phyloP scores from a whole-genome alignment of 257 asterid species.

The Ilex asprella region DNA sequence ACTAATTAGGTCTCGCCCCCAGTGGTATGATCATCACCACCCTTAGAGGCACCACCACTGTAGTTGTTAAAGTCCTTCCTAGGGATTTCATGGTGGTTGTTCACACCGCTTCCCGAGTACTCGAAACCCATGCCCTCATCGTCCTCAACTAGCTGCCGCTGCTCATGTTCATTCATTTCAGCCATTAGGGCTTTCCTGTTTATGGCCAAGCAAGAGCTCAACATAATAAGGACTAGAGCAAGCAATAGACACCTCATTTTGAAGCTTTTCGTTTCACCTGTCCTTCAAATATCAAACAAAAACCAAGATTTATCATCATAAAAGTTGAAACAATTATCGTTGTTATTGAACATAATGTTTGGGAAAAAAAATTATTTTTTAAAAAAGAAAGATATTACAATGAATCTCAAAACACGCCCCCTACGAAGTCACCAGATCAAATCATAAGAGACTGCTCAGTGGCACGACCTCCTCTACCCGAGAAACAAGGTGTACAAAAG shows the following conservation, averaged over 20 bases:
- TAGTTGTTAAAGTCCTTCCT: slow-evolving; percentile 22
- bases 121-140: not conserved
- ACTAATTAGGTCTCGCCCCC: slow-evolving; percentile 7
- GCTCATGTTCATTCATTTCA: slow-evolving; percentile 2
- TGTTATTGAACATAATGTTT: too few relatives aligned
- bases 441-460: too few relatives aligned
- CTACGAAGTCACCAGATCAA: too few relatives aligned
- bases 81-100: slow-evolving; percentile 24
- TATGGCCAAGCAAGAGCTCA: slow-evolving; percentile 13
- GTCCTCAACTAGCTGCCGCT: not conserved
- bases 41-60: slow-evolving; percentile 3
- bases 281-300: not conserved
- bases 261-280: not conserved
- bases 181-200: slow-evolving; percentile 6
- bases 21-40: not conserved
- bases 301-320: not conserved
- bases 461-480: too few relatives aligned
- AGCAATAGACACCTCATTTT: slow-evolving; percentile 14
- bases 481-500: too few relatives aligned
- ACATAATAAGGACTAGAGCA: slow-evolving; percentile 2
- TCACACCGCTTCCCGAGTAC: not conserved
- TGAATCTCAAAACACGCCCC: too few relatives aligned
- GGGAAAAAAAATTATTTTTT: too few relatives aligned
- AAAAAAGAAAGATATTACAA: too few relatives aligned
- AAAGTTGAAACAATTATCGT: too few relatives aligned